Evolutionary conservation across 2,329 filamentous ascomycete genomes (phyloP), one percentile per base, ranked within the genome.

Genomic region (Dendryphion nanum): DNA sequence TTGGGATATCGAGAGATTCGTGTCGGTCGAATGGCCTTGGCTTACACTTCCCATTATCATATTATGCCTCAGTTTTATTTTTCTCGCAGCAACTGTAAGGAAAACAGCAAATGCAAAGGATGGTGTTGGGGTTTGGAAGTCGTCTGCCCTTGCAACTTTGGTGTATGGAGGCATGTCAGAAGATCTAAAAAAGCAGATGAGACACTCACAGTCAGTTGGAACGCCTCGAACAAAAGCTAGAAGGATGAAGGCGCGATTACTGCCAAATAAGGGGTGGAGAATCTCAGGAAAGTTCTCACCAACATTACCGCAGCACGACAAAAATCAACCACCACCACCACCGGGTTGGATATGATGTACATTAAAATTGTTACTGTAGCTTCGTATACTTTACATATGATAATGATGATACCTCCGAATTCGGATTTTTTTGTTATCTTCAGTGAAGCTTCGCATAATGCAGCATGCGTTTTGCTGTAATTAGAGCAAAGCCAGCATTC

Each of bases 81-180:
- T 64, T 23, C 35, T 63, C 5, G 34, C 52, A 2, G 35, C 37
- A 1, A 63, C 60, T 0, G 56, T 63, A 0, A 17, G 45, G 3
- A 52, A 47, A 20, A 60, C 48, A 2, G 48, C 53, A 0, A 41
- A 35, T 4, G 47, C 50, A 6, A 34, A 30, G 1, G 30, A 38
- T 3, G 14, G 19, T 2, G 35, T 47, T 2, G 53, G 50, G 0
- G 23, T 58, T 1, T 64, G 57, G 59, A 64, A 64, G 18, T 63
- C 50, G 1, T 63, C 60, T 4, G 45, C 57, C 0, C 55, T 63
- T 47, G 55, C 60, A 1, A 44, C 53, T 16, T 32, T 47, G 7
- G 34, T 47, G 18, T 47, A 47, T 18, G 23, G 23, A 26, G 44
- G 44, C n/a, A 28, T 49, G 1, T 43, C 46, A 5, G 46, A 49